phyloP scores from a whole-genome alignment of 2,329 filamentous ascomycete genomes.

The Lachnellula cervina region DNA sequence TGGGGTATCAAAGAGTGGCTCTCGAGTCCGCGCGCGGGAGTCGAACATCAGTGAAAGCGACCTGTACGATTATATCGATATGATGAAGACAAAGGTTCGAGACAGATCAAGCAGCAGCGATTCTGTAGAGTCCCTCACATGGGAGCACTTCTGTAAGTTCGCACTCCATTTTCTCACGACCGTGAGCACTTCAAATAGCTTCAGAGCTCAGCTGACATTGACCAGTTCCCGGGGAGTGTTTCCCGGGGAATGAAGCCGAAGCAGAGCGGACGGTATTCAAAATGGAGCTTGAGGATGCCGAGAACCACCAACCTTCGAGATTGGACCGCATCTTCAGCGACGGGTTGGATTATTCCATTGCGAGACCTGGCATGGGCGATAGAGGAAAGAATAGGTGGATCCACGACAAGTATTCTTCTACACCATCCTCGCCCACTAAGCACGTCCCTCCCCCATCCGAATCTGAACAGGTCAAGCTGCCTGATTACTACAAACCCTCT shows the following conservation, averaged over 20 bases:
- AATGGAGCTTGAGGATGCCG: neutral
- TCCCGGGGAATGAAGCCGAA: neutral
- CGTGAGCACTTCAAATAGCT: too few relatives aligned
- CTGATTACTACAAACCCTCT: neutral
- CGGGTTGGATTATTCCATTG: neutral
- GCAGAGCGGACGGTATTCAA: neutral
- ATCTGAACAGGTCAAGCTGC: neutral
- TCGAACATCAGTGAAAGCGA: neutral
- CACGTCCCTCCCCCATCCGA: neutral
- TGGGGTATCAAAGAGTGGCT: neutral
- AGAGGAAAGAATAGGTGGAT: neutral
- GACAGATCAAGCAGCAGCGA: neutral
- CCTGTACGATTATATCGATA: neutral
- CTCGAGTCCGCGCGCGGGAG: neutral
- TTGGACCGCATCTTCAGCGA: conserved; percentile 1
- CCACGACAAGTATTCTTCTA: conserved; percentile 1
- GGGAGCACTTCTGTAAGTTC: conserved; percentile 9
- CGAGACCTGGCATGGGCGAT: neutral
- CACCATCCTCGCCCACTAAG: neutral
- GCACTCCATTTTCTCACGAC: neutral
- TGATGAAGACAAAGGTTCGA: neutral
- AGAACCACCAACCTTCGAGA: neutral
- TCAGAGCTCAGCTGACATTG: too few relatives aligned
- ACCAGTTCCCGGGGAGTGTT: conserved; percentile 3
- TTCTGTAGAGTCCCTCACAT: conserved; percentile 8